Evolutionary conservation across 768 basidiomycete species (phyloP), one percentile per base, ranked within the genome.

Genomic region (Auricularia heimuer): DNA sequence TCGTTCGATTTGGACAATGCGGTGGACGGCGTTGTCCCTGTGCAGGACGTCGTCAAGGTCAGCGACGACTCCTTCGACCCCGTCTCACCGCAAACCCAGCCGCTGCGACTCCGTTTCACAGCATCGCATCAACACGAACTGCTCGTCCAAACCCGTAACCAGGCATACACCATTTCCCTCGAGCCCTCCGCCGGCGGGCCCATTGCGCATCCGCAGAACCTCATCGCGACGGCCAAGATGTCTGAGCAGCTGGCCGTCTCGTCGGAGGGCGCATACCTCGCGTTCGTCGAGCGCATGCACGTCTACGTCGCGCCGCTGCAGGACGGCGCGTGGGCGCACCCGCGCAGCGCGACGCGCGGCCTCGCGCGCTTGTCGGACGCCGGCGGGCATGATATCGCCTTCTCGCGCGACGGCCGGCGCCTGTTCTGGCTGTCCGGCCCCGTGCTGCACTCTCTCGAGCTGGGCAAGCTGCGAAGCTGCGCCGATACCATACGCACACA

Each of bases 351-450:
- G 2, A 85, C 87, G 2, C 77, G 77, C 35, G 84, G 83, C 2
- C 71, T 89, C 64, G 80, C 80, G 3, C 80, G 88, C 42, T 65
- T 90, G 65, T 89, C 88, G 68, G 69, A 87, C 68, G 87, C 89
- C 71, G 89, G 89, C 18, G 89, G 88, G 0, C 89, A 90, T 69
- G 86, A 87, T 70, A 71, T 90, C 44, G 79, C 83, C 2, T 85
- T 82, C 76, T 86, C 82, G 39, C 70, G 80, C 11, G 85, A 90
- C 70, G 88, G 89, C 18, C 82, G 78, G 63, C 84, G 77, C 37
- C 64, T 90, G 39, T 87, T 88, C 67, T 90, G 89, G 89, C 82
- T 90, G 73, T 78, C 90, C 35, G 89, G 89, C 1, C 83, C 86
- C 7, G 85, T 81, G 69, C 72, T 88, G 24, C 88, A 89, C 68